Percentiles rank a stretch among this genome's conserved stretches.
Conservation (phyloP, 257 asterid species). For the Anisodus acutangulus region DNA sequence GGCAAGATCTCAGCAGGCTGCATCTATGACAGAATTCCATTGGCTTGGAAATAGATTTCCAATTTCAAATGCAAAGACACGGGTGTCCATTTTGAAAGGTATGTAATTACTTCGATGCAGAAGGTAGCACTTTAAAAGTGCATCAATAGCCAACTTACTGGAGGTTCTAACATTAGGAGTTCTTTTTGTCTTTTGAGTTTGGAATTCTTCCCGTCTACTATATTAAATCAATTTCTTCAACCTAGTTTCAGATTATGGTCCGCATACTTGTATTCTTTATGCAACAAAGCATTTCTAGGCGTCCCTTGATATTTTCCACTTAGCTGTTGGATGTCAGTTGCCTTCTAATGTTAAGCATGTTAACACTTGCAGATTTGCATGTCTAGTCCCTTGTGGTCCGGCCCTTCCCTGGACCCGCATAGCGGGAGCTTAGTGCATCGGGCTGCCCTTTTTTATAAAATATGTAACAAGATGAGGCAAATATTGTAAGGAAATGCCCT, state of each 20-base stretch:
- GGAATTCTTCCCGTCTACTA: not conserved
- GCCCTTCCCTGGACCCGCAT: too few species aligned
- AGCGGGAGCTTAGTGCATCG: too few species aligned
- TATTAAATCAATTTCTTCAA: not conserved
- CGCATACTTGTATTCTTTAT: not conserved
- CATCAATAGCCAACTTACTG: not conserved
- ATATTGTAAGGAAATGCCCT: not conserved
- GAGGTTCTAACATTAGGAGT: not conserved
- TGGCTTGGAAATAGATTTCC: constrained; percentile 94
- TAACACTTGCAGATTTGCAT: not conserved
- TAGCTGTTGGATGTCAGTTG: not conserved
- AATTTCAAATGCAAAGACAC: constrained; percentile 85
- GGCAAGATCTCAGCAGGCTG: constrained; percentile 94
- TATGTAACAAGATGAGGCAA: constrained; percentile 5
- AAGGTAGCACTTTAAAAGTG: not conserved
- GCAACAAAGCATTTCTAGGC: constrained; percentile 15
- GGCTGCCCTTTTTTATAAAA: not conserved
- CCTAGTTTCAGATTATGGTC: not conserved
- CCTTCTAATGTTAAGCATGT: not conserved
- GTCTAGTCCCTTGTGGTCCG: not conserved
- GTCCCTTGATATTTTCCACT: not conserved
- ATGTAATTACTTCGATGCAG: constrained; percentile 15
- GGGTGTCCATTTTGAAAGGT: constrained; percentile 90
- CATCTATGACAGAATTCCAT: constrained; percentile 83
- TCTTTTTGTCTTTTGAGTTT: not conserved